Conservation (phyloP, 2,329 filamentous ascomycete species). For the Fusarium sambucinum region DNA sequence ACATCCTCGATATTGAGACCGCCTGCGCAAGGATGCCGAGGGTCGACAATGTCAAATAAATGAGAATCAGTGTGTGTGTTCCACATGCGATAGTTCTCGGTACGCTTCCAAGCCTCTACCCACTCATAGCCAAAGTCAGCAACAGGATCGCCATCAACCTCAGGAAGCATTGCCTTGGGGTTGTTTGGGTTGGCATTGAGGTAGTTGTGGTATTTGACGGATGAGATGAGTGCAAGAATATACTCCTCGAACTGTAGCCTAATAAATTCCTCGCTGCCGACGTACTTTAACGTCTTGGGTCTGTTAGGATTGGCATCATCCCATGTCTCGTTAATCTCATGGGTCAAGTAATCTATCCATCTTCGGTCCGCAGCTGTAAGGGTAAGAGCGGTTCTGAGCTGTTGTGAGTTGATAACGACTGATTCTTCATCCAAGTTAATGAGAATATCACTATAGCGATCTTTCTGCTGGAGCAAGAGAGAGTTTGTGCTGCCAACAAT, state of each 20-base stretch:
- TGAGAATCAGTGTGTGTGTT: conserved; percentile 83
- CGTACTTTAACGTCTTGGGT: conserved; percentile 95
- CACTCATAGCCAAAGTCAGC: conserved; percentile 87
- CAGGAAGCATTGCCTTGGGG: conserved; percentile 70
- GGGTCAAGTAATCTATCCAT: conserved; percentile 96
- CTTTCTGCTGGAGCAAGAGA: conserved; percentile 90
- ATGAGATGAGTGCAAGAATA: conserved; percentile 85
- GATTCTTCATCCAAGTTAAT: conserved; percentile 94
- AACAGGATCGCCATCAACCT: conserved; percentile 86
- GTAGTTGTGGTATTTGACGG: conserved; percentile 88
- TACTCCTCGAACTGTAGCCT: conserved; percentile 98
- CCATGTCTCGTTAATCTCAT: conserved; percentile 96
- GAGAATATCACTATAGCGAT: conserved; percentile 94
- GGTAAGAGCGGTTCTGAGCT: conserved; percentile 78
- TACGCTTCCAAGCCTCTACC: conserved; percentile 86
- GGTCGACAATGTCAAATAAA: conserved; percentile 94
- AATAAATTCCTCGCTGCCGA: conserved; percentile 97
- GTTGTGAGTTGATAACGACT: conserved; percentile 84
- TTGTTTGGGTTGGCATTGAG: conserved; percentile 78
- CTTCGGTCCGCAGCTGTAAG: conserved; percentile 89
- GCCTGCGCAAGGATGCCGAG: conserved; percentile 91
- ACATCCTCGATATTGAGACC: conserved; percentile 95
- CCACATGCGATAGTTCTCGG: conserved; percentile 94
- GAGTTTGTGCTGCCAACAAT: conserved; percentile 98
- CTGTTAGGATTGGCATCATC: conserved; percentile 88